Base-by-base conservation (phyloP, 371 early-diverging fungal species). In the Mortierella sp. region DNA sequence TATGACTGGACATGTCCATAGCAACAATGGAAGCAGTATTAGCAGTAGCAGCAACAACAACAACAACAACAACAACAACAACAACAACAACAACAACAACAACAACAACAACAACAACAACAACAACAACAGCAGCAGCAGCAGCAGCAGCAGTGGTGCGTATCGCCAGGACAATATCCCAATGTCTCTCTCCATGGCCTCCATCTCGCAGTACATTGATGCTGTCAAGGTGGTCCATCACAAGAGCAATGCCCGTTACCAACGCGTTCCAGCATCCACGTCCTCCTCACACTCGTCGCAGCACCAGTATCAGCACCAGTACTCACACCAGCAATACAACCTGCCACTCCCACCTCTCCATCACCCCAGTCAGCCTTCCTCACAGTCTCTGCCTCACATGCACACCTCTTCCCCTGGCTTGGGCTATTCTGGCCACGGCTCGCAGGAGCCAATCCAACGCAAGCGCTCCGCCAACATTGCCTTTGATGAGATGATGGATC, bases 401-500 rank as follows among this genome's bases (percentile, higher is more conserved):
- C 47, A 7, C 53, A 53, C 59, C 63, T 66, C 9, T 37, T 37
- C 37, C 37, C 37, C 37, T 37, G 37, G 37, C 9, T 37, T 37
- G 37, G 37, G 37, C 37, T 37, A 37, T 37, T 37, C 37, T 37
- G 37, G 37, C 5, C 66, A 65, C 48, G 57, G 29, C 19, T 6
- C 58, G 1, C 23, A 45, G 2, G 62, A 61, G 21, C 37, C 70
- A 4, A 45, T 56, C n/a, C 75, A 51, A 2, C 72, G 77, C 45
- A 76, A 76, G 47, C 45, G 77, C 44, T 76, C 77, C 4, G 77
- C 77, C 21, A 52, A 57, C 26, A 60, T 62, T 45, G 77, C 77
- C 15, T 76, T 76, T 55, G 77, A 76, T 23, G 77, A 76, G 18
- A 19, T 47, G n/a, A 64, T 67, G 65, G 75, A 75, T 15, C 46